Evolutionary conservation across 2,329 filamentous ascomycete species (phyloP), one percentile per base, ranked within the genome.

Genomic region (Aspergillus aculeatinus): DNA sequence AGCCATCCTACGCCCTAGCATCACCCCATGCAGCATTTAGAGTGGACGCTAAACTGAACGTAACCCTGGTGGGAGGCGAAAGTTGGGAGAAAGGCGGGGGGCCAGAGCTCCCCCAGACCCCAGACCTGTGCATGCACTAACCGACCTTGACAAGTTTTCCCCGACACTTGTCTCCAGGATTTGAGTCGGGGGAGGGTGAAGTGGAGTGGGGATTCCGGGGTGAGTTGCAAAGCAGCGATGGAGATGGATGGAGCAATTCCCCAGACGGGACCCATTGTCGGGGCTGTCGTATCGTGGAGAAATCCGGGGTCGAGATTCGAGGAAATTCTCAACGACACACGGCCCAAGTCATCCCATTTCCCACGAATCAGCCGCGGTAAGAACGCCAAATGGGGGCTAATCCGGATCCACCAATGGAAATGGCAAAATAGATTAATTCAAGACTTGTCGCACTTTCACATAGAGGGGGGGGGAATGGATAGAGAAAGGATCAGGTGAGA

Each of bases 341-440:
- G 53, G 53, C 64, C 62, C 64, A 52, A 50, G 52, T 50, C n/a
- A 50, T 49, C 42, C 23, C 39, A 21, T 56, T 64, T 72, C 70
- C 71, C 71, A 72, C 71, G 66, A 73, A 73, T 73, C 67, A 68
- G 48, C 58, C 39, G 27, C 16, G 42, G 31, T 25, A 12, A 44
- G 48, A 25, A 21, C 48, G 57, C 39, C 35, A 54, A 16, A 16
- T 16, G 49, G 62, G 51, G 63, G 65, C 63, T 57, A 65, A 64
- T 63, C 61, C 44, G 55, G 67, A 57, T 72, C 71, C 71, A 73
- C 71, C 68, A 72, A 72, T 72, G 49, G 64, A 63, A 63, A 53
- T 61, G 51, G 51, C n/a, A 14, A 47, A 39, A 47, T 55, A 5
- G 44, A 44, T 42, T 48, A 31, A 44, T 35, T 10, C 31, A 48